These are phyloP conservation scores for Botrytis medusae DNA, from an alignment of 2,329 filamentous ascomycete genomes.

Conservation along the genomic window DNA sequence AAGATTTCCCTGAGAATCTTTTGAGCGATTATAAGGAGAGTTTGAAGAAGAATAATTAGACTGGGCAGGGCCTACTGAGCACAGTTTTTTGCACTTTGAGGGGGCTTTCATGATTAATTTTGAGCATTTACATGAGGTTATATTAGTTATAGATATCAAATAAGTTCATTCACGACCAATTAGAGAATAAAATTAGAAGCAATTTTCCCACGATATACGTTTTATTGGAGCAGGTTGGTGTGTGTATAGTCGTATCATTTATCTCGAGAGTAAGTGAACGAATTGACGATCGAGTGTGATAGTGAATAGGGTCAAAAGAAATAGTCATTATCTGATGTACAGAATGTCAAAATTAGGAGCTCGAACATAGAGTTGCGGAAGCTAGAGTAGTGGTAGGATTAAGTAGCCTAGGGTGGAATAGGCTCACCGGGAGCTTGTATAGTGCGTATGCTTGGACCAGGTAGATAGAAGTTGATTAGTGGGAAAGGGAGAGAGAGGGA, in stretches of 20 bases:
- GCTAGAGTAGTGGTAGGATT: neutral
- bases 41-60: constrained; percentile 12
- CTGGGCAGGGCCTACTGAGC: neutral
- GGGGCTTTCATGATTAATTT: constrained; percentile 9
- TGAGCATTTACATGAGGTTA: constrained; percentile 16
- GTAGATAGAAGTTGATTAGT: neutral
- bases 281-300: neutral
- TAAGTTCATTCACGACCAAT: neutral
- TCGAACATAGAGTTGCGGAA: neutral
- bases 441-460: neutral
- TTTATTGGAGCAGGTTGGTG: neutral
- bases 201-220: neutral
- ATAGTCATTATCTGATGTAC: neutral
- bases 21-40: constrained; percentile 59
- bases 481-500: neutral
- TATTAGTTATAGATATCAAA: constrained; percentile 16
- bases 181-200: constrained; percentile 8
- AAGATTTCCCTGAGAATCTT: constrained; percentile 83
- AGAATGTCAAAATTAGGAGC: neutral
- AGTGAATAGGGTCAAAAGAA: neutral
- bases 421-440: neutral
- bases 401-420: neutral
- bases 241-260: neutral
- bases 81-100: neutral
- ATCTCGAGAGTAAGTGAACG: neutral